Conservation (phyloP, 306 rosid genomes). For the Luffa aegyptiaca region DNA sequence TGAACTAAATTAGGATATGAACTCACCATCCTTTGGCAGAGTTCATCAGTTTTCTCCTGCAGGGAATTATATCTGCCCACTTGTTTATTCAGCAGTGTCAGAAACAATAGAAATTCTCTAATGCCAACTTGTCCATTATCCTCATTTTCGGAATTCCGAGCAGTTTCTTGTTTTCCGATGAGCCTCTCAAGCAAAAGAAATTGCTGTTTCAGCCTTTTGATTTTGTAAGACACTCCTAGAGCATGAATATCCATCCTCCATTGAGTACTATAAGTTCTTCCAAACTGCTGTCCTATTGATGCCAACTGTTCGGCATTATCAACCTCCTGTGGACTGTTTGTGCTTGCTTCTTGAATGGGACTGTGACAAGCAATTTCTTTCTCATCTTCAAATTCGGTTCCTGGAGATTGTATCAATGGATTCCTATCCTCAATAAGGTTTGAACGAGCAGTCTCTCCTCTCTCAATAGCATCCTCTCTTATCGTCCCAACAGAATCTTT, state of each 20-base stretch:
- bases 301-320: slow-evolving; percentile 12
- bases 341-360: slow-evolving; percentile 16
- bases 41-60: slow-evolving; percentile 70
- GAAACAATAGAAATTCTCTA: slow-evolving; percentile 39
- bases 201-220: slow-evolving; percentile 90
- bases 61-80: slow-evolving; percentile 69
- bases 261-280: slow-evolving; percentile 17
- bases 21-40: slow-evolving; percentile 81
- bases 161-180: slow-evolving; percentile 53
- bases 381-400: slow-evolving; percentile 23
- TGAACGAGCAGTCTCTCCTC: slow-evolving; percentile 7
- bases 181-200: slow-evolving; percentile 72
- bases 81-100: slow-evolving; percentile 64
- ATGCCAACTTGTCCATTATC: slow-evolving; percentile 34
- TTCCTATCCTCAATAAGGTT: neutral
- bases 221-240: slow-evolving; percentile 82
- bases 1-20: neutral
- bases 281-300: slow-evolving; percentile 11
- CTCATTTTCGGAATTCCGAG: slow-evolving; percentile 26
- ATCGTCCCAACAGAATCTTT: slow-evolving; percentile 21
- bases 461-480: slow-evolving; percentile 16
- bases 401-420: slow-evolving; percentile 23
- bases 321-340: slow-evolving; percentile 15
- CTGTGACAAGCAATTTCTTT: slow-evolving; percentile 16
- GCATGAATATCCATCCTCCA: slow-evolving; percentile 96